Evolutionary conservation across 169 alveolate genomes (phyloP).

Genomic region (Plasmodium chabaudi): DNA sequence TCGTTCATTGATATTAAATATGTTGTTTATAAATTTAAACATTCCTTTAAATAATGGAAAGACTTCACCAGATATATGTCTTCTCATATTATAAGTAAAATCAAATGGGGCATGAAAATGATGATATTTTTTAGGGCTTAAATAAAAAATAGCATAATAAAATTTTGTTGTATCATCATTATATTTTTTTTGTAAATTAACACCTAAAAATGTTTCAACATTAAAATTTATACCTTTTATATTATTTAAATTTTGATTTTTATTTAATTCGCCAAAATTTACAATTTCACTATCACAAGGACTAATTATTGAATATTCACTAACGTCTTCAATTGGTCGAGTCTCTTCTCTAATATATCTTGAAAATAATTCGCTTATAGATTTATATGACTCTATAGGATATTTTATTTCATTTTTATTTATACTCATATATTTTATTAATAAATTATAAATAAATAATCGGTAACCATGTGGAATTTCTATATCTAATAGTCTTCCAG

Average conservation of each 20-base stretch:
- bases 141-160: slow-evolving; percentile 68
- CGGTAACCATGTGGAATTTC: slow-evolving; percentile 42
- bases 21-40: slow-evolving; percentile 53
- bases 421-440: slow-evolving; percentile 37
- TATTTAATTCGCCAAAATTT: slow-evolving; percentile 58
- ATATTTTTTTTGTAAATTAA: slow-evolving; percentile 36
- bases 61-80: slow-evolving; percentile 69
- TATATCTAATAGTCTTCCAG: slow-evolving; percentile 21
- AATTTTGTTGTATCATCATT: slow-evolving; percentile 51
- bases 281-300: slow-evolving; percentile 66
- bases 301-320: slow-evolving; percentile 49
- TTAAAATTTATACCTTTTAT: slow-evolving; percentile 52
- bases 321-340: slow-evolving; percentile 49
- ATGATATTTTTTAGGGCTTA: slow-evolving; percentile 55
- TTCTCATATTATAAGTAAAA: slow-evolving; percentile 54
- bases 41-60: slow-evolving; percentile 56
- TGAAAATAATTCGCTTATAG: slow-evolving; percentile 48
- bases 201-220: slow-evolving; percentile 46
- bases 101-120: slow-evolving; percentile 77
- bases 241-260: slow-evolving; percentile 24
- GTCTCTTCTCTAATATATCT: slow-evolving; percentile 69
- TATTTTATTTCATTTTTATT: slow-evolving; percentile 67
- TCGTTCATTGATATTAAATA: slow-evolving; percentile 57
- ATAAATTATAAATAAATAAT: slow-evolving; percentile 23
- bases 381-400: slow-evolving; percentile 67